Percentiles rank a stretch among this genome's conserved stretches.
These are phyloP conservation scores for Aspergillus sp. DNA, from an alignment of 2,329 filamentous ascomycete genomes.

Conservation along the genomic window DNA sequence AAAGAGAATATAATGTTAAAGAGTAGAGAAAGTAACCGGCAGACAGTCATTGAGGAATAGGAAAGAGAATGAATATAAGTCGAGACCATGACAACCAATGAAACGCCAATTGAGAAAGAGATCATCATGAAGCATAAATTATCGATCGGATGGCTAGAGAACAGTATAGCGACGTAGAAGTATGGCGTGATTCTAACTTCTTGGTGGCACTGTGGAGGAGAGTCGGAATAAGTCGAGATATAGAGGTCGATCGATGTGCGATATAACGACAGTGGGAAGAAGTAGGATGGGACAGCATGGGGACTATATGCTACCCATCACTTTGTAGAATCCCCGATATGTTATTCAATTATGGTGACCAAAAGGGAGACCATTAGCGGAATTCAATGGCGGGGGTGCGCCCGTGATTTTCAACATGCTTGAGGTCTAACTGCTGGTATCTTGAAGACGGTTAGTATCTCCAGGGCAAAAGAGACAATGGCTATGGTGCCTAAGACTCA, in stretches of 20 bases:
- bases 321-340: background rate
- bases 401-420: conserved; percentile 80
- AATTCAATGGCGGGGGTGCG: conserved; percentile 89
- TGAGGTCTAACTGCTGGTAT: conserved; percentile 89
- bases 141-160: background rate
- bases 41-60: background rate
- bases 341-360: background rate
- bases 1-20: background rate
- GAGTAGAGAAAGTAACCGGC: background rate
- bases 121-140: conserved; percentile 17
- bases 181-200: background rate
- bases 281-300: background rate
- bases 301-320: background rate
- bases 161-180: background rate
- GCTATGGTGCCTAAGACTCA: conserved; percentile 49
- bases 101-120: conserved; percentile 17
- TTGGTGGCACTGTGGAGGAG: background rate
- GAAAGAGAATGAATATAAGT: conserved; percentile 1
- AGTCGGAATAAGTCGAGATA: background rate
- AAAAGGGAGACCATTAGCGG: conserved; percentile 53
- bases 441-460: conserved; percentile 44
- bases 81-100: conserved; percentile 15
- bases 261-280: conserved; percentile 1
- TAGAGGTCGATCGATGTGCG: background rate
- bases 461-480: background rate